Conservation (phyloP, 148 eudicot species). For the Agrostemma githago region DNA sequence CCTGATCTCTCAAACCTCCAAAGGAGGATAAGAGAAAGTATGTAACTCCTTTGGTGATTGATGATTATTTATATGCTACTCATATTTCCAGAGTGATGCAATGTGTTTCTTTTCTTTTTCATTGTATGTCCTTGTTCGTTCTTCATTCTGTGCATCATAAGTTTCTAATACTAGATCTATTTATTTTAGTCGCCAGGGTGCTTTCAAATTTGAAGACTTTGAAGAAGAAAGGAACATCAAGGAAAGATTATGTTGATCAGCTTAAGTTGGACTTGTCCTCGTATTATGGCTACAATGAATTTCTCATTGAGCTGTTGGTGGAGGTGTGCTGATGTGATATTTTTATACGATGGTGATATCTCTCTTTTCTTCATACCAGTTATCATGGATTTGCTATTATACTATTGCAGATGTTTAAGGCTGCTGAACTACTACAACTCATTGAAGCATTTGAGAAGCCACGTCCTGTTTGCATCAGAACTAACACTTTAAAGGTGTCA, state of each 20-base stretch:
- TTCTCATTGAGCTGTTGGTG: slow-evolving; percentile 61
- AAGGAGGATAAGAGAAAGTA: slow-evolving; percentile 88
- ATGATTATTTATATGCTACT: background rate
- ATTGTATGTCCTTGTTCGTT: background rate
- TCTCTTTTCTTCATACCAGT: background rate
- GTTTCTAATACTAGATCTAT: slow-evolving; percentile 1
- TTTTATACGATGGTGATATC: background rate
- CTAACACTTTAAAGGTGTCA: slow-evolving; percentile 83
- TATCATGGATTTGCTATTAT: background rate
- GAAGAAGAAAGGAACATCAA: slow-evolving; percentile 58
- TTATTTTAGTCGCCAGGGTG: slow-evolving; percentile 53
- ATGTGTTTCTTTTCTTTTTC: background rate
- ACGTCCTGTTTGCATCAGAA: slow-evolving; percentile 71
- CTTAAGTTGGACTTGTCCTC: slow-evolving; percentile 64
- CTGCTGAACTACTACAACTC: slow-evolving; percentile 72
- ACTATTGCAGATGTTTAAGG: slow-evolving; percentile 68
- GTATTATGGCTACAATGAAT: slow-evolving; percentile 91
- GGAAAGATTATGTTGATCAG: slow-evolving; percentile 76
- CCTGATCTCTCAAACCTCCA: slow-evolving; percentile 78
- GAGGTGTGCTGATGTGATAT: slow-evolving; percentile 43
- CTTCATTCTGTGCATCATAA: background rate
- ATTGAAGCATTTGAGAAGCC: slow-evolving; percentile 97
- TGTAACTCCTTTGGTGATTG: slow-evolving; percentile 14
- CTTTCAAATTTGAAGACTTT: slow-evolving; percentile 67
- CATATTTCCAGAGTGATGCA: background rate